phyloP scores from a whole-genome alignment of 2,329 filamentous ascomycete genomes.

The Stachybotrys chartarum region DNA sequence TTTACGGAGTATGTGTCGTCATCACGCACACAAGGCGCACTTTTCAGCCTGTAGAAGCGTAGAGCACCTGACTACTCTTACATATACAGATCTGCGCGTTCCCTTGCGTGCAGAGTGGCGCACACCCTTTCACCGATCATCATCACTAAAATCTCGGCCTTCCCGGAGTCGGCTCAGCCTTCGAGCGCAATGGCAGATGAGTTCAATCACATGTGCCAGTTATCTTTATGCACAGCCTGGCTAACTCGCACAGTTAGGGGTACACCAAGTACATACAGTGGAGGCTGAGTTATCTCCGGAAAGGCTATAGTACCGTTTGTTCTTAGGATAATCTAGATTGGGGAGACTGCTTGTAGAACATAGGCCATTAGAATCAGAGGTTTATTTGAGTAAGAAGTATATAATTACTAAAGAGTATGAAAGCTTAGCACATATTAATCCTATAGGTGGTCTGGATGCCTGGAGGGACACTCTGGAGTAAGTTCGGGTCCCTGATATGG shows the following conservation, averaged over 20 bases:
- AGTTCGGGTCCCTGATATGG: too few species aligned
- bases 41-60: neutral
- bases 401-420: too few species aligned
- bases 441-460: too few species aligned
- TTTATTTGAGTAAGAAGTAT: too few species aligned
- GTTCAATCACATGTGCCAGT: too few species aligned
- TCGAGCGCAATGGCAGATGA: neutral
- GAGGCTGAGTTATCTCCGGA: neutral
- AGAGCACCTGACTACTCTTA: neutral
- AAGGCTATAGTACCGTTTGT: neutral
- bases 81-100: neutral
- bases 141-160: neutral
- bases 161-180: neutral
- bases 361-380: too few species aligned
- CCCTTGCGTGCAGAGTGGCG: neutral
- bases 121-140: neutral
- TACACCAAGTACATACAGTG: neutral
- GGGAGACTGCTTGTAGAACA: neutral
- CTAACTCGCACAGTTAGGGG: neutral
- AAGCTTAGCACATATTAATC: too few species aligned
- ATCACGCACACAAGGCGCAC: conserved; percentile 1
- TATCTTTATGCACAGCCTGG: neutral
- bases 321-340: neutral
- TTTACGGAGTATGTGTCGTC: neutral
- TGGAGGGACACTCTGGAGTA: too few species aligned